Evolutionary conservation across 1,284 basidiomycete genomes (phyloP), one percentile per base, ranked within the genome.

Genomic region (Rhodofomes roseus): DNA sequence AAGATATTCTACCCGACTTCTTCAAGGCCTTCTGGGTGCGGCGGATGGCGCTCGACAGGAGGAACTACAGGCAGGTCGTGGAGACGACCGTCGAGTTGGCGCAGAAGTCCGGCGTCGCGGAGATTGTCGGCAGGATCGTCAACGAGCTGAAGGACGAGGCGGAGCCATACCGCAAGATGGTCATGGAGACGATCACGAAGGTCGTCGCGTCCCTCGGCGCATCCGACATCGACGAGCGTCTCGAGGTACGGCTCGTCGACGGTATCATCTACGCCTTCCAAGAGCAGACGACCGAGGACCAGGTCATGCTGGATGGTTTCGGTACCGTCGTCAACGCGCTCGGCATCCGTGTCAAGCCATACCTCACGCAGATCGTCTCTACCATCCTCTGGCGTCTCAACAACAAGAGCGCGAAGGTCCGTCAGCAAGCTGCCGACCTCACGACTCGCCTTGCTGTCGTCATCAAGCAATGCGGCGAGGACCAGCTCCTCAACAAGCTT

Each of bases 201-300:
- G 97, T 99, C 40, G 84, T 99, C 34, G 87, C 90, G 7, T 91
- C 90, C 12, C 85, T 97, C 4, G 96, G 97, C 59, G 94, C 96
- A 1, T 93, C 96, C 1, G 97, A 99, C 70, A 93, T 99, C 60
- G 96, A 99, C 71, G 95, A 99, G 74, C 84, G 95, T 54, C 81
- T 99, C 52, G 96, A 99, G 76, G 87, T 96, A 14, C 85, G 93
- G 59, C 85, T 99, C 14, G 92, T 99, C 36, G 97, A 99, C 70
- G 96, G 97, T 52, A 96, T 99, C 75, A 99, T 99, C 76, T 98
- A 96, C 72, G 91, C 97, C 6, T 99, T 99, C 91, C 96, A 99
- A 75, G 96, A 99, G 77, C 97, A 99, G 77, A 98, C 96, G 0
- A 91, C 95, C 2, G 97, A 99, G 73, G 97, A 99, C 73, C 93